Base-by-base conservation (phyloP, 2,329 filamentous ascomycete species). In the Thermochaetoides dissita region DNA sequence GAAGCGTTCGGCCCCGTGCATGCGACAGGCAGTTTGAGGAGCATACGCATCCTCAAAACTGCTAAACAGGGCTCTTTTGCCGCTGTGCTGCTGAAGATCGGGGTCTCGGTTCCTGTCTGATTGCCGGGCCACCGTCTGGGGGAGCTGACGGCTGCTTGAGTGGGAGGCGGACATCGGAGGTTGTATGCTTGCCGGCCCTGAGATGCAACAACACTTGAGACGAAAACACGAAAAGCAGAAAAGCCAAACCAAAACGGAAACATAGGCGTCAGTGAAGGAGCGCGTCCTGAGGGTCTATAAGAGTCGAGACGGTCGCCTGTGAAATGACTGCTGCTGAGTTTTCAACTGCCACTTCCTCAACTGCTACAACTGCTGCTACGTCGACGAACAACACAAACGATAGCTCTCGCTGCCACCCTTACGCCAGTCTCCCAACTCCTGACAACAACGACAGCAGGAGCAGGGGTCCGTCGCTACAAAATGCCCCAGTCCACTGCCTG, bases 31-130 rank as follows among this genome's bases (percentile, higher is more conserved):
- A 24, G 17, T 24, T 24, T 24, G 41, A 50, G 51, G 46, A 49
- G 54, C 57, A 64, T 59, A 63, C 62, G 60, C 59, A 60, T 58
- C 55, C 50, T 54, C 53, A 53, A 57, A 54, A 51, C 55, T 59
- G 59, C 55, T 55, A 53, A 54, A 54, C 5, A 24, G 17, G 56
- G 60, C 57, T 53, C 64, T 66, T 69, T 70, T 67, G 69, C 71
- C 68, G 74, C 67, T 65, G 69, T 69, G 68, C 70, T 73, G 71
- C 71, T 74, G 71, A 74, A 66, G 72, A 72, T 69, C 62, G 59
- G 65, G 63, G 70, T 67, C 68, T 71, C 53, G 50, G 50, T 17
- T 40, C 33, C 3, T 17, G 44, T 38, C 41, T 61, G 34, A 35
- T 24, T 24, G 17, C 63, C 66, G 68, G 65, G 59, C 63, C 65